These are phyloP conservation scores for Panicum hallii DNA, from an alignment of 202 grass and related monocot species.

Conservation along the genomic window DNA sequence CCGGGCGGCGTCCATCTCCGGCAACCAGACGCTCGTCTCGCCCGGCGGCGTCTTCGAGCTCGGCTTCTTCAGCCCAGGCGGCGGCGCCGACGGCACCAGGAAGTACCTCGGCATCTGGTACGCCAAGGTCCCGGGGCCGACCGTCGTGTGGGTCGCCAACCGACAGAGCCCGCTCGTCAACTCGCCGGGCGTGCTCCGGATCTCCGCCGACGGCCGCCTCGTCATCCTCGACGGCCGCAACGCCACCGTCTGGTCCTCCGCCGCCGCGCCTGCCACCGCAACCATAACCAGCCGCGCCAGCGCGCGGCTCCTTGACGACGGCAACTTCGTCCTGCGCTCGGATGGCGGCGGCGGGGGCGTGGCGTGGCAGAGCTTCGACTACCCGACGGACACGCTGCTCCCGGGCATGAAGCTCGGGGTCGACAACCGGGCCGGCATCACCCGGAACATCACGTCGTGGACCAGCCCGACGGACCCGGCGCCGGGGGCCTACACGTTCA, in stretches of 20 bases:
- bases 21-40: not conserved
- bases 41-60: not conserved
- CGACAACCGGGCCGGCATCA: slow-evolving; percentile 45
- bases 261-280: not conserved
- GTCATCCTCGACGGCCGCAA: not conserved
- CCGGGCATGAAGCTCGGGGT: slow-evolving; percentile 78
- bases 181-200: not conserved
- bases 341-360: not conserved
- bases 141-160: not conserved
- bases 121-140: not conserved
- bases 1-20: not conserved
- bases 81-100: not conserved
- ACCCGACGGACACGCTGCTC: slow-evolving; percentile 75
- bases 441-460: slow-evolving; percentile 67
- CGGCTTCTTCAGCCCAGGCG: not conserved
- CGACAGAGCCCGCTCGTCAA: not conserved
- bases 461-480: slow-evolving; percentile 55
- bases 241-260: slow-evolving; percentile 1
- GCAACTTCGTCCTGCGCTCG: not conserved
- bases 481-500: slow-evolving; percentile 47
- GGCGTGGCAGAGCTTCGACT: slow-evolving; percentile 87
- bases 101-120: too few relatives aligned
- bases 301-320: not conserved
- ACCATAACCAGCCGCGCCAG: not conserved
- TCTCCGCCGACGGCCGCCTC: not conserved